Evolutionary conservation across 306 rosid genomes (phyloP).

Genomic region (Spatholobus suberectus): DNA sequence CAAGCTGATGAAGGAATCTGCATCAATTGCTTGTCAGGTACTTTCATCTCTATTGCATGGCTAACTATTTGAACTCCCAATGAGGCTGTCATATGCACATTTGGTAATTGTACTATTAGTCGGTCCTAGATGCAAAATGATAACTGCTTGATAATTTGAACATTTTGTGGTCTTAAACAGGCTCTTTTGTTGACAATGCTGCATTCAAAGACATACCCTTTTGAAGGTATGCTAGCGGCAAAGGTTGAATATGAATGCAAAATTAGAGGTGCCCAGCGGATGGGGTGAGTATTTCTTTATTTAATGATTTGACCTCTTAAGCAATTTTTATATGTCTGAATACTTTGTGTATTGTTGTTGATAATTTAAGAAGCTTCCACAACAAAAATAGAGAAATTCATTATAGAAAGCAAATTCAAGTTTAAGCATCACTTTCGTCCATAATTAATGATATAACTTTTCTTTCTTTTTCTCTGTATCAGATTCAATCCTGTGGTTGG

Average conservation of each 20-base stretch:
- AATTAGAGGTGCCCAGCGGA: slow-evolving; percentile 91
- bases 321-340: slow-evolving; percentile 8
- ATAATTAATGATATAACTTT: slow-evolving; percentile 22
- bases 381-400: slow-evolving; percentile 33
- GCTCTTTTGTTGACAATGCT: slow-evolving; percentile 91
- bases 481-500: slow-evolving; percentile 98
- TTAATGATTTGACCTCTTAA: slow-evolving; percentile 30
- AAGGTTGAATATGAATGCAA: slow-evolving; percentile 93
- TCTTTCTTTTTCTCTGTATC: slow-evolving; percentile 35
- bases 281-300: slow-evolving; percentile 75
- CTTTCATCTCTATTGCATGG: slow-evolving; percentile 31
- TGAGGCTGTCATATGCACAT: background rate
- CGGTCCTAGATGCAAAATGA: slow-evolving; percentile 10
- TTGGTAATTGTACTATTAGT: slow-evolving; percentile 15
- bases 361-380: slow-evolving; percentile 18
- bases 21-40: slow-evolving; percentile 96
- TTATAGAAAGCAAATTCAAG: slow-evolving; percentile 15
- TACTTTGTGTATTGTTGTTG: slow-evolving; percentile 14
- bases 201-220: slow-evolving; percentile 76
- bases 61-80: slow-evolving; percentile 17
- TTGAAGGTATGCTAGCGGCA: slow-evolving; percentile 79
- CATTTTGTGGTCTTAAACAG: slow-evolving; percentile 53
- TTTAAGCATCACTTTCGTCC: slow-evolving; percentile 20
- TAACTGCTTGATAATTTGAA: slow-evolving; percentile 12
- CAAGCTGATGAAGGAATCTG: slow-evolving; percentile 87